Evolutionary conservation across 495 filamentous ascomycete genomes (phyloP).

Genomic region (Daldinia decipiens): DNA sequence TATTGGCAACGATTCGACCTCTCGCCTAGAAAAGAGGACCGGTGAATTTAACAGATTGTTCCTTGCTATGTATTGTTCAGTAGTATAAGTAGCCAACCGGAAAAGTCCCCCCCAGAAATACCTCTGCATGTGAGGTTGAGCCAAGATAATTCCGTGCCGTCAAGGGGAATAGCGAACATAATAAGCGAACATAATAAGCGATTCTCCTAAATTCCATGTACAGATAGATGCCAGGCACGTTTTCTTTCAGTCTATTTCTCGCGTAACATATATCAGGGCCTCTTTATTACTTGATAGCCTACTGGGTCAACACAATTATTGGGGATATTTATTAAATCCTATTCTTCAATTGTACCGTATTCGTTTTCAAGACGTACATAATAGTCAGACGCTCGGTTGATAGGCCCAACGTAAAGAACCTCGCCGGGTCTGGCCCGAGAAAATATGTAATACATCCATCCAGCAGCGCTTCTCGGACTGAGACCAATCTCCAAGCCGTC

Average conservation of each 20-base stretch:
- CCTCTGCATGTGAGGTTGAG: conserved; percentile 6
- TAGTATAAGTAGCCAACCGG: conserved; percentile 29
- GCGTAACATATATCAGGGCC: not conserved
- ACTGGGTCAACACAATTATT: not conserved
- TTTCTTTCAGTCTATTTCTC: not conserved
- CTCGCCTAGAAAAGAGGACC: conserved; percentile 28
- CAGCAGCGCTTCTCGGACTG: conserved; percentile 19
- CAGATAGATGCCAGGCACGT: not conserved
- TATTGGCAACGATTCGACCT: conserved; percentile 5
- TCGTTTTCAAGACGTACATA: conserved; percentile 22
- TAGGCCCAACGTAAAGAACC: conserved; percentile 14
- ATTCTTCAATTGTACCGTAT: conserved; percentile 12
- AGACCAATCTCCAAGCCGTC: conserved; percentile 38
- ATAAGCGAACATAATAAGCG: conserved; percentile 1
- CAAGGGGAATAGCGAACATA: conserved; percentile 3
- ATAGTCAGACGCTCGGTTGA: not conserved
- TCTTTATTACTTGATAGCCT: not conserved
- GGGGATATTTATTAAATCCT: conserved; percentile 5
- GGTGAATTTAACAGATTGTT: not conserved
- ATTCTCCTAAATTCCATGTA: conserved; percentile 3
- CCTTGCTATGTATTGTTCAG: no score
- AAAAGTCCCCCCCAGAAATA: conserved; percentile 11
- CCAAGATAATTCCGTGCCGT: conserved; percentile 14
- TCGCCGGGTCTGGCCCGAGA: conserved; percentile 18
- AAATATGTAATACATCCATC: conserved; percentile 32